Evolutionary conservation across 495 filamentous ascomycete species (phyloP).

Genomic region (Trypethelium eluteriae): DNA sequence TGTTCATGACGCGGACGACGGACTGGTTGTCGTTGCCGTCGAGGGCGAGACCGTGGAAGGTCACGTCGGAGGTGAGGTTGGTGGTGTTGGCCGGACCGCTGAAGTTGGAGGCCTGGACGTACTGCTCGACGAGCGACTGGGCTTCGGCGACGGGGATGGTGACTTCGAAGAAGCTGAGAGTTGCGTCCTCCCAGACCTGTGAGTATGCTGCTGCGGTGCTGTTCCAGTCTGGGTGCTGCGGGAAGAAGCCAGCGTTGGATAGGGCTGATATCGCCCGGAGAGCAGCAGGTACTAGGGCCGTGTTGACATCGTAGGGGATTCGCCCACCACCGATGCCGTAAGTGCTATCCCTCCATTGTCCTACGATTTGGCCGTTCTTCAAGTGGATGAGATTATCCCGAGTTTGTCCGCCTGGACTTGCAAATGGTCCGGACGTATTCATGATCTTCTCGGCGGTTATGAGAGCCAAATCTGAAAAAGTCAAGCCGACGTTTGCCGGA

Average conservation of each 20-base stretch:
- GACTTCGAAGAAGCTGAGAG: constrained; percentile 51
- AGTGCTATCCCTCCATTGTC: constrained; percentile 56
- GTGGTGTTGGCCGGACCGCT: constrained; percentile 37
- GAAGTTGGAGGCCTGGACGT: constrained; percentile 39
- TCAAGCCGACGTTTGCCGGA: constrained; percentile 43
- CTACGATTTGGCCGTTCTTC: constrained; percentile 48
- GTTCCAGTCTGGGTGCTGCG: constrained; percentile 43
- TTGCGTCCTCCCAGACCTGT: constrained; percentile 55
- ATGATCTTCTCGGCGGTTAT: constrained; percentile 53
- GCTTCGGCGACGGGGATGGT: constrained; percentile 40
- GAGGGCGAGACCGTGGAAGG: constrained; percentile 51
- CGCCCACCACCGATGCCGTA: constrained; percentile 53
- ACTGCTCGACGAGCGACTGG: constrained; percentile 40
- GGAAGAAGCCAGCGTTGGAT: constrained; percentile 44
- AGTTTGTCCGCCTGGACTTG: constrained; percentile 39
- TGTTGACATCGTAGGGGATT: constrained; percentile 60
- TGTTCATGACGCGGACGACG: constrained; percentile 54
- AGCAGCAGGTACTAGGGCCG: constrained; percentile 54
- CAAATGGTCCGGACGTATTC: constrained; percentile 48
- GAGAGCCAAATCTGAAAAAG: constrained; percentile 45
- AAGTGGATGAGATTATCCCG: constrained; percentile 51
- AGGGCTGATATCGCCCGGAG: constrained; percentile 50
- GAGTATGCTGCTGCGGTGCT: constrained; percentile 44
- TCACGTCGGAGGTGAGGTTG: constrained; percentile 40
- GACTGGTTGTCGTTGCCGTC: constrained; percentile 46